Evolutionary conservation across 805 yeast genomes (phyloP).

Genomic region (Clavispora fructus): DNA sequence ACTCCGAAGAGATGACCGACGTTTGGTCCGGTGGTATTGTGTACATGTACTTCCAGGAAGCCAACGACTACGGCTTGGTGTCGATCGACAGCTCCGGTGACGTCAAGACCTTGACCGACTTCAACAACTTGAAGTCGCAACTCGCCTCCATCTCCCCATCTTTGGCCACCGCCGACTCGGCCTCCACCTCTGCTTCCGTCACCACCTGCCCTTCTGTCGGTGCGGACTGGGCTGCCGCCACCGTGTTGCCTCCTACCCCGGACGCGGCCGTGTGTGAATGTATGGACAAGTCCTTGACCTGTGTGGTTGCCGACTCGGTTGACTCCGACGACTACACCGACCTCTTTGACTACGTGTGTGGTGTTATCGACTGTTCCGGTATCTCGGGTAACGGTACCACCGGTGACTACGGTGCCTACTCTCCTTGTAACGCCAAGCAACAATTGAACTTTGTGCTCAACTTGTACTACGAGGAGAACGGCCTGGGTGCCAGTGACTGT

Average conservation of each 20-base stretch:
- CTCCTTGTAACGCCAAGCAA: slow-evolving; percentile 32
- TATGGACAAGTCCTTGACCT: slow-evolving; percentile 26
- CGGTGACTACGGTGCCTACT: slow-evolving; percentile 39
- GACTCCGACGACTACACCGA: slow-evolving; percentile 27
- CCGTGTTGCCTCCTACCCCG: slow-evolving; percentile 41
- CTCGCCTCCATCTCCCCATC: slow-evolving; percentile 49
- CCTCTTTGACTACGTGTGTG: slow-evolving; percentile 33
- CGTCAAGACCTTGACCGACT: slow-evolving; percentile 62
- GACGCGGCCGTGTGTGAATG: slow-evolving; percentile 33
- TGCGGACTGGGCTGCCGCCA: slow-evolving; percentile 33
- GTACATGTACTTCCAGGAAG: slow-evolving; percentile 78
- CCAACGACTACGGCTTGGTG: slow-evolving; percentile 72
- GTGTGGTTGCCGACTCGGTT: slow-evolving; percentile 30
- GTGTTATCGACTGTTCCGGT: slow-evolving; percentile 31
- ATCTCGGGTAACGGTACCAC: slow-evolving; percentile 33
- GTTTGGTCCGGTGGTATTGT: slow-evolving; percentile 91
- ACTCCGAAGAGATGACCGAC: slow-evolving; percentile 65
- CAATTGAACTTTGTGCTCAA: slow-evolving; percentile 35
- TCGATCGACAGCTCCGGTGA: slow-evolving; percentile 38
- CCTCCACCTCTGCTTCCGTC: slow-evolving; percentile 21
- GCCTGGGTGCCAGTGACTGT: slow-evolving; percentile 47
- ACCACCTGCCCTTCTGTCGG: slow-evolving; percentile 33
- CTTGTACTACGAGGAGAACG: slow-evolving; percentile 40
- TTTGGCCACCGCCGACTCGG: slow-evolving; percentile 23
- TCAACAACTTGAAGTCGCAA: slow-evolving; percentile 36